phyloP scores from a whole-genome alignment of 768 basidiomycete genomes.

The Russula griseocarnosa region DNA sequence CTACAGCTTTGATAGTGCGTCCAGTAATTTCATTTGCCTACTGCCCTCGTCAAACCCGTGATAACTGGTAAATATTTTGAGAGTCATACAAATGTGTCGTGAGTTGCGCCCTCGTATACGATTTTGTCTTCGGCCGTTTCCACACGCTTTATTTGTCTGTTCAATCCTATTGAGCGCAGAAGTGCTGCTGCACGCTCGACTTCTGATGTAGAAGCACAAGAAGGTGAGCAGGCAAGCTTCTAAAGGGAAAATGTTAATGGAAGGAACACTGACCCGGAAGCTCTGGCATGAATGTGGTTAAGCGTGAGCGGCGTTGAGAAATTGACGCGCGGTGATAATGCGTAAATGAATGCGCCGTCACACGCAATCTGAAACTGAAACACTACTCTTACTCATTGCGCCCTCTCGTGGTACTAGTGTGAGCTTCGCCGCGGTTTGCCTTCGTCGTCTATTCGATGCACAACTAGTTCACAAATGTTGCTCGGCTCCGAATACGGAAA shows the following conservation, averaged over 20 bases:
- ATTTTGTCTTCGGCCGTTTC: constrained; percentile 57
- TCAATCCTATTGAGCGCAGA: constrained; percentile 48
- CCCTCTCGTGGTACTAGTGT: too few relatives aligned
- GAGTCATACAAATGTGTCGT: constrained; percentile 57
- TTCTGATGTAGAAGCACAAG: constrained; percentile 40
- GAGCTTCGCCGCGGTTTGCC: background rate
- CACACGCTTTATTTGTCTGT: constrained; percentile 52
- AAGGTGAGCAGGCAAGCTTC: background rate
- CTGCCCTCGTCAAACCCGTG: constrained; percentile 5
- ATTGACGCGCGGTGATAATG: background rate
- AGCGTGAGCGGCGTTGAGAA: background rate
- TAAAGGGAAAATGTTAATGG: background rate
- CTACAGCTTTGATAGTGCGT: constrained; percentile 45
- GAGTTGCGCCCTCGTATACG: constrained; percentile 55
- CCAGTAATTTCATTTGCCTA: constrained; percentile 55
- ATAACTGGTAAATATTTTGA: background rate
- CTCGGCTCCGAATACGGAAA: background rate
- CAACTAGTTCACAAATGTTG: too few relatives aligned
- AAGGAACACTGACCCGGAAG: constrained; percentile 18
- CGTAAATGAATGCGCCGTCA: too few relatives aligned
- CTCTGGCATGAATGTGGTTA: constrained; percentile 17
- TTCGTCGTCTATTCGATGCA: too few relatives aligned
- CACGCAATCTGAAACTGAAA: too few relatives aligned
- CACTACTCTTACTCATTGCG: too few relatives aligned
- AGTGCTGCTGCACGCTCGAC: constrained; percentile 64